Evolutionary conservation across 768 basidiomycete species (phyloP), one percentile per base, ranked within the genome.

Genomic region (Sutorius australiensis): DNA sequence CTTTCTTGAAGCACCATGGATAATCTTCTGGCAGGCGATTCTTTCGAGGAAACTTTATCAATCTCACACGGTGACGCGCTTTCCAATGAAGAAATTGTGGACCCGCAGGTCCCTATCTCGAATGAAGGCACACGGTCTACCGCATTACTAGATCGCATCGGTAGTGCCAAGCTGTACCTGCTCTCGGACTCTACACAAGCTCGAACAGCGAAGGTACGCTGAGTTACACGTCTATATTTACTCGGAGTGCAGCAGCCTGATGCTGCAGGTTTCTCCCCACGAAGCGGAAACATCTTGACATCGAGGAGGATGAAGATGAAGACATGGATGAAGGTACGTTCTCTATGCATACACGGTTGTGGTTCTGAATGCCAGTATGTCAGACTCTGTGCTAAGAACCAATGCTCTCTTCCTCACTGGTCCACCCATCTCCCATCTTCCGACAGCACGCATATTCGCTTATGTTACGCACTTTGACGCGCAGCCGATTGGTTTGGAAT

Each of bases 391-490:
- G 21, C 68, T 80, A 52, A 79, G 90, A 57, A 60, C 69, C 6
- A 83, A 92, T 65, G 89, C 91, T 6, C 70, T 93, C 40, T 77
- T 91, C 45, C 63, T 92, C n/a, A 76, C 74, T 5, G 91, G 91
- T 21, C 63, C 79, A 7, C 87, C 91, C 0, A 88, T 93, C 52
- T 75, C 84, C 5, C 80, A 84, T 60, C 78, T 93, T 9, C 82
- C 88, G 21, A 93, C 91, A 3, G 75, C 81, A 3, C 80, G 86
- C 36, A 77, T 93, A 48, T 92, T 92, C 63, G 89, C 86, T 0
- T 93, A 92, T 60, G 84, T 84, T 31, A 86, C 83, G 2, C 86
- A 92, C 59, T 90, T 88, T 61, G 85, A 87, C 43, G 77, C 83
- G 0, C 75, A 79, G 17, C 90, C 90, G 0, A 77, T 89, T 56